phyloP scores from a whole-genome alignment of 2,329 filamentous ascomycete species.

The Huntiella bhutanensis region DNA sequence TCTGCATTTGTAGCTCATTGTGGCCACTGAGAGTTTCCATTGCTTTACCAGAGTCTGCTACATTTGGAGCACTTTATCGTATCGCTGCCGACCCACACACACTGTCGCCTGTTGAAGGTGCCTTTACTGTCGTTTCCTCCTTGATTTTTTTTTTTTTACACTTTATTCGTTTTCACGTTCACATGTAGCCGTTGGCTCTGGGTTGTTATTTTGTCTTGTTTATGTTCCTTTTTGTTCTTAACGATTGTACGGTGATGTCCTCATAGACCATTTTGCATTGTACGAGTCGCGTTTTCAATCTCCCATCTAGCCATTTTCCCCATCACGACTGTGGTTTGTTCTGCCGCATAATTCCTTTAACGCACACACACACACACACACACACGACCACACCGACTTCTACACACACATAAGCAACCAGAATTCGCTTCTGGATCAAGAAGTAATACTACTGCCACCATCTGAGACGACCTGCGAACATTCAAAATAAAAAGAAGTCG shows the following conservation, averaged over 20 bases:
- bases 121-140: slow-evolving; percentile 1
- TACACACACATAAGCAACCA: too few species aligned
- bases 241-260: slow-evolving; percentile 9
- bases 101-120: background rate
- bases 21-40: too few species aligned
- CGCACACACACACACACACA: too few species aligned
- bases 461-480: too few species aligned
- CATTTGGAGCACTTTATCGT: background rate
- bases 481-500: too few species aligned
- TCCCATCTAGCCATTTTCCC: background rate
- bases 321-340: background rate
- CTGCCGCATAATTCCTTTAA: too few species aligned
- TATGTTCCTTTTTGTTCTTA: slow-evolving; percentile 2
- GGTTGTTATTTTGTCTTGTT: background rate
- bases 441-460: too few species aligned
- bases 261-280: slow-evolving; percentile 7
- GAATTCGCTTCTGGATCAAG: too few species aligned
- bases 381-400: too few species aligned
- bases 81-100: background rate
- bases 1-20: background rate
- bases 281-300: slow-evolving; percentile 1
- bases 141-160: background rate
- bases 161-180: slow-evolving; percentile 1
- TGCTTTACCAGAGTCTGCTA: background rate
- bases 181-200: background rate